Conservation (phyloP, 495 filamentous ascomycete genomes). For the Penicillium steckii region DNA sequence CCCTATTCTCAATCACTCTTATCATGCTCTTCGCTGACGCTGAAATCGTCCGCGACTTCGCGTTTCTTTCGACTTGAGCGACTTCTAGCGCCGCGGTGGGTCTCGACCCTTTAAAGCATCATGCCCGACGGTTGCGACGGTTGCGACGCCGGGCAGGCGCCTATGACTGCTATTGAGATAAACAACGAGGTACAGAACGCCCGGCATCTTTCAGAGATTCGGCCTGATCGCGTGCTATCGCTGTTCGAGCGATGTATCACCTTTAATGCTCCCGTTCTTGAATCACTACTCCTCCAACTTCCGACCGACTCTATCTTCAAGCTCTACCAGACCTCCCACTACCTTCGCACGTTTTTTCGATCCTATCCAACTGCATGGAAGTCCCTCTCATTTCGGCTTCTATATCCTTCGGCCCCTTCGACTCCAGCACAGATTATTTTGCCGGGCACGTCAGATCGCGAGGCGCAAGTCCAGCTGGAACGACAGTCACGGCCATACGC, state of each 20-base stretch:
- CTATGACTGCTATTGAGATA: neutral
- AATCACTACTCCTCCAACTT: constrained; percentile 56
- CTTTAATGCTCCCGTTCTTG: constrained; percentile 54
- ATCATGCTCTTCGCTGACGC: constrained; percentile 38
- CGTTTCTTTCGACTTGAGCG: constrained; percentile 20
- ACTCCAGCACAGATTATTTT: constrained; percentile 32
- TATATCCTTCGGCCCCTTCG: constrained; percentile 43
- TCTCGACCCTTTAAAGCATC: constrained; percentile 2
- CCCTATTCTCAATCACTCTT: constrained; percentile 23
- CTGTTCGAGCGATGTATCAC: constrained; percentile 53
- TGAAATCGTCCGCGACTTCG: constrained; percentile 35
- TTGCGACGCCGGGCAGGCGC: neutral
- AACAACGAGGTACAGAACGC: constrained; percentile 24
- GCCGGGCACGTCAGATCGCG: constrained; percentile 35
- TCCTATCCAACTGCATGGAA: constrained; percentile 62
- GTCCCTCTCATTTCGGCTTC: constrained; percentile 56
- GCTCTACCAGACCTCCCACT: constrained; percentile 56
- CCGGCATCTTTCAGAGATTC: constrained; percentile 23
- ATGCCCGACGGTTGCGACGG: neutral
- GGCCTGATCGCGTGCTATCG: constrained; percentile 37
- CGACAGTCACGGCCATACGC: constrained; percentile 56
- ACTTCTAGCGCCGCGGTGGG: neutral
- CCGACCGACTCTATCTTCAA: constrained; percentile 56
- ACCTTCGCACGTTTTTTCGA: constrained; percentile 54
- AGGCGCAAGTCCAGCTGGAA: constrained; percentile 15